A percentile compares a stretch with the other conserved stretches of the same genome.
These are phyloP conservation scores for Metschnikowia cubensis DNA, from an alignment of 805 yeast genomes.

Conservation along the genomic window DNA sequence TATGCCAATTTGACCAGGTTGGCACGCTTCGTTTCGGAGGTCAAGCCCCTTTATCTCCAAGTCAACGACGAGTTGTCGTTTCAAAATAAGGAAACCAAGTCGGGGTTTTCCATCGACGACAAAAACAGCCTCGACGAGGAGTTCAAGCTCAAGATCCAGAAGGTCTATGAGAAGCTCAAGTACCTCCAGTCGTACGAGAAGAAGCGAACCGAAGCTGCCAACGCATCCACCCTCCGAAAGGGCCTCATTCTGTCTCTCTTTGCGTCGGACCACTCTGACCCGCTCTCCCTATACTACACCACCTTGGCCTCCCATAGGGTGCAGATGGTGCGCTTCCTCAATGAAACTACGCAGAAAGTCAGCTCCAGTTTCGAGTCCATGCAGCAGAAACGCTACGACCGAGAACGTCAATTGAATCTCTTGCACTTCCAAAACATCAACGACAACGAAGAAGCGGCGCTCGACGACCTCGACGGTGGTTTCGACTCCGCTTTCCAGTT, in stretches of 20 bases:
- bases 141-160: constrained; percentile 48
- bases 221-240: constrained; percentile 12
- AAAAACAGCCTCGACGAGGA: constrained; percentile 56
- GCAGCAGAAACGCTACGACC: constrained; percentile 45
- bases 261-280: constrained; percentile 32
- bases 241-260: constrained; percentile 20
- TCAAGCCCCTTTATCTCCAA: constrained; percentile 33
- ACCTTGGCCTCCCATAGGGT: constrained; percentile 44
- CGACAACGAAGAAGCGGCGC: constrained; percentile 25
- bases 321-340: constrained; percentile 48
- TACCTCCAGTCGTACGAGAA: constrained; percentile 49
- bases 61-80: constrained; percentile 17
- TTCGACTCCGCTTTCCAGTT: constrained; percentile 10
- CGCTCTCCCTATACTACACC: constrained; percentile 25
- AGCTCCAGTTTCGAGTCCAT: constrained; percentile 45
- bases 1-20: constrained; percentile 30
- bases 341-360: constrained; percentile 38
- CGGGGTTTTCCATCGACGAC: constrained; percentile 40
- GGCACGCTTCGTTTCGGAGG: constrained; percentile 28
- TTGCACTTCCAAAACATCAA: constrained; percentile 41
- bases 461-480: constrained; percentile 12
- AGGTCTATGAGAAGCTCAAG: constrained; percentile 48
- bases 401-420: constrained; percentile 34
- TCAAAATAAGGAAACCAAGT: constrained; percentile 1
- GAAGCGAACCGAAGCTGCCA: constrained; percentile 31